phyloP scores from a whole-genome alignment of 352 stramenopile species.

The Thraustochytrium sp. region DNA sequence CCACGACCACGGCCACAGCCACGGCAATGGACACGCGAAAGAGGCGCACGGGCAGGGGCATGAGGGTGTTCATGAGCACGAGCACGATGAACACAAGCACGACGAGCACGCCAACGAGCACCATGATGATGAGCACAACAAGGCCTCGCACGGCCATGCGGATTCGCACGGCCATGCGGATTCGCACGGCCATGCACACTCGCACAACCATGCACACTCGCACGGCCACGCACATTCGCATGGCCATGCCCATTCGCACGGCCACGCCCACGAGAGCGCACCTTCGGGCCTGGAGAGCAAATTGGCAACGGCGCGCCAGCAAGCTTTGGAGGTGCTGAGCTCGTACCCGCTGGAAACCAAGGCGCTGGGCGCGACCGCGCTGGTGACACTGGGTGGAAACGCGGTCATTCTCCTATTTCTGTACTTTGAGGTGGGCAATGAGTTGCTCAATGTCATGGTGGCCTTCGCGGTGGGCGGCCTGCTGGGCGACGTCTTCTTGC shows the following conservation, averaged over 20 bases:
- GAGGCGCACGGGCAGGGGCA: not conserved
- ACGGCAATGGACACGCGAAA: not conserved
- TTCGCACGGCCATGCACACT: not conserved
- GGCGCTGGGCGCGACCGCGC: not conserved
- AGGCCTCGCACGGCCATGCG: not conserved
- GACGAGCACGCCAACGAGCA: not conserved
- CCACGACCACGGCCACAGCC: not conserved
- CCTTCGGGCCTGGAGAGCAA: too few relatives aligned
- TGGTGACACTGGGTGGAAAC: constrained; percentile 39
- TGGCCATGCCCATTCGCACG: too few relatives aligned
- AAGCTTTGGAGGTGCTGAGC: not conserved
- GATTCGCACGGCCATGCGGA: not conserved
- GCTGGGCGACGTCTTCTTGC: constrained; percentile 77
- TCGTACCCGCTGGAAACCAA: not conserved
- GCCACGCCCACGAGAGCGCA: too few relatives aligned
- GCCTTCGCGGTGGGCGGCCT: constrained; percentile 76
- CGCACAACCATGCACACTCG: too few relatives aligned
- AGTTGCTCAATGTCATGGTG: constrained; percentile 69
- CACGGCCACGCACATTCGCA: too few relatives aligned
- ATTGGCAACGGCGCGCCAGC: not conserved
- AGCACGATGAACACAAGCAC: not conserved
- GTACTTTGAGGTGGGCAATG: constrained; percentile 49
- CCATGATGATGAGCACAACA: not conserved
- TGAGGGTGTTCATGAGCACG: not conserved
- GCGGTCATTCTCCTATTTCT: constrained; percentile 35